Evolutionary conservation across 202 grass and related monocot genomes (phyloP).

Genomic region (Brachypodium distachyon): DNA sequence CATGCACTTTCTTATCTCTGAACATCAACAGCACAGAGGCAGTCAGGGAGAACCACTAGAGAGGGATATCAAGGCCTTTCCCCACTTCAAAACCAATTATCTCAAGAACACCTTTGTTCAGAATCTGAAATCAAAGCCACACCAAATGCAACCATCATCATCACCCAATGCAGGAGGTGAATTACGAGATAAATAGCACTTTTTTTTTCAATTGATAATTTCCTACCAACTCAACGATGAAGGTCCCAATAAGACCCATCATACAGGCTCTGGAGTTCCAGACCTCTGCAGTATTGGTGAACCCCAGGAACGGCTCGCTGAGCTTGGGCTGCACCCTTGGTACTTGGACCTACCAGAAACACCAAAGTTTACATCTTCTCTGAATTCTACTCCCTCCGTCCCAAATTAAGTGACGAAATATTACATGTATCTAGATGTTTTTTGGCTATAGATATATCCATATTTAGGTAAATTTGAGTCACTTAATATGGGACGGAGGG

Average conservation of each 20-base stretch:
- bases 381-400: too few species aligned
- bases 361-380: not conserved
- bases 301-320: slow-evolving; percentile 67
- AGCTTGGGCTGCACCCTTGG: slow-evolving; percentile 72
- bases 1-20: not conserved
- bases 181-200: not conserved
- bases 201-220: not conserved
- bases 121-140: slow-evolving; percentile 34
- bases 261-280: slow-evolving; percentile 91
- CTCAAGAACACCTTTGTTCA: slow-evolving; percentile 63
- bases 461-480: too few species aligned
- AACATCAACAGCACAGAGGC: not conserved
- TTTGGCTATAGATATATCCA: too few species aligned
- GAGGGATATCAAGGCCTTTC: slow-evolving; percentile 71
- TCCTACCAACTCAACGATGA: slow-evolving; percentile 64
- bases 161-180: not conserved
- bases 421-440: too few species aligned
- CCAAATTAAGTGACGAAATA: too few species aligned
- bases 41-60: not conserved
- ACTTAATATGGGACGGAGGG: too few species aligned
- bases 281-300: slow-evolving; percentile 77
- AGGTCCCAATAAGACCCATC: slow-evolving; percentile 77
- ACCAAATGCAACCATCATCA: not conserved
- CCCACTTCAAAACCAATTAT: slow-evolving; percentile 69
- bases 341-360: slow-evolving; percentile 34